Evolutionary conservation across 805 yeast species (phyloP), one percentile per base, ranked within the genome.

Genomic region (Debaryomyces prosopidis): DNA sequence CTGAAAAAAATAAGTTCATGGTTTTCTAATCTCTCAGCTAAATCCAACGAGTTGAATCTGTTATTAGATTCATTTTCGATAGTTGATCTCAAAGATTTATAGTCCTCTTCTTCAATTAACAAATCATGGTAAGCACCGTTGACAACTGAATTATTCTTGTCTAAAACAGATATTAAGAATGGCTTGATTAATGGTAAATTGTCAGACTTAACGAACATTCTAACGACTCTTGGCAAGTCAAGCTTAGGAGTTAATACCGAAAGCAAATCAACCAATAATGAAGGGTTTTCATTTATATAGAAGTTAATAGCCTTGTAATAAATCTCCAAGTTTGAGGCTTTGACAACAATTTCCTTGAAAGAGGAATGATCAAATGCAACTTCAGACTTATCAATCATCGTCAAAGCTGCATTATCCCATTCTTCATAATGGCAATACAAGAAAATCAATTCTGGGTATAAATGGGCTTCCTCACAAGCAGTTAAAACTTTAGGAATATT

Each of bases 341-440:
- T 94, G 50, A 89, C 96, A 50, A 94, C 76, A 39, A 94, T 85
- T 62, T 94, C 98, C 75, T 94, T 94, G 79, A 94, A 94, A 36
- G 96, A 87, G 26, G 83, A 72, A 65, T 94, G 99, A 57, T 94
- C 98, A 60, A 92, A 91, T 14, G 96, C 90, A 55, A 86, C 86
- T 49, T 95, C 89, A 3, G 96, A 85, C 63, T 84, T 89, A 66
- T 94, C 97, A 76, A 94, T 94, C 91, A 94, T 89, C 12, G 97
- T 84, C 63, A 94, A 78, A 30, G 97, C 90, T 49, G 99, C 99
- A 68, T 94, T 94, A 68, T 94, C 99, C 96, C 97, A 94, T 73
- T 94, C 99, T 65, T 94, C 99, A 66, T 94, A 94, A 69, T 94
- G 99, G 64, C 97, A 90, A 73, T 92, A 92, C 67, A 94, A 76